A percentile compares a stretch with the other conserved stretches of the same genome.
phyloP scores from a whole-genome alignment of 2,329 filamentous ascomycete genomes.

The Aspergillus fumigatus region DNA sequence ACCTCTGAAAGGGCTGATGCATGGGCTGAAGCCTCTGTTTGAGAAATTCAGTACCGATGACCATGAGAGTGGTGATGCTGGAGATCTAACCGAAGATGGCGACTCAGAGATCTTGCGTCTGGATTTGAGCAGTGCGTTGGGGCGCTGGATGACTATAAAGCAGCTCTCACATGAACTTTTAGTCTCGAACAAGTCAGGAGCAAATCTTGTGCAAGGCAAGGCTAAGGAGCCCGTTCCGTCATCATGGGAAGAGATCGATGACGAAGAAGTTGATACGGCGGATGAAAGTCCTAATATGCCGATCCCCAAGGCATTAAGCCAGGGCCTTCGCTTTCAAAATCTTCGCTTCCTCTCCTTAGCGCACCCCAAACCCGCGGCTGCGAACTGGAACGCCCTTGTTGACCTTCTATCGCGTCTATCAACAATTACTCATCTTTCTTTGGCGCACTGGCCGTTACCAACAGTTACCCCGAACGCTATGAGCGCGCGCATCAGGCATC shows the following conservation, averaged over 20 bases:
- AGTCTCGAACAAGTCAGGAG: conserved; percentile 13
- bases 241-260: conserved; percentile 39
- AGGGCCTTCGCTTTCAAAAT: conserved; percentile 43
- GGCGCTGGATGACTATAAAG: conserved; percentile 45
- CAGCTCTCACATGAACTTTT: conserved; percentile 45
- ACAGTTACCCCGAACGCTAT: conserved; percentile 52
- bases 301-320: conserved; percentile 20
- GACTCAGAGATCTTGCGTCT: conserved; percentile 46
- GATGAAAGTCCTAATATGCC: neutral
- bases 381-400: conserved; percentile 54
- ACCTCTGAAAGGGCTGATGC: conserved; percentile 34
- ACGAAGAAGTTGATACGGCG: conserved; percentile 5
- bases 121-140: conserved; percentile 51
- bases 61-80: conserved; percentile 15
- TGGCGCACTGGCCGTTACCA: conserved; percentile 59
- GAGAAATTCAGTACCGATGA: conserved; percentile 11
- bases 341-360: conserved; percentile 57
- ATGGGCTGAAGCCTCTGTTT: conserved; percentile 50
- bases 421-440: conserved; percentile 58
- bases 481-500: conserved; percentile 40
- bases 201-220: neutral
- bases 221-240: conserved; percentile 23
- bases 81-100: conserved; percentile 8
- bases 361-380: conserved; percentile 39
- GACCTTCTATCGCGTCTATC: conserved; percentile 49